Conservation (phyloP, 305 asterid genomes). For the Fraxinus paxiana region DNA sequence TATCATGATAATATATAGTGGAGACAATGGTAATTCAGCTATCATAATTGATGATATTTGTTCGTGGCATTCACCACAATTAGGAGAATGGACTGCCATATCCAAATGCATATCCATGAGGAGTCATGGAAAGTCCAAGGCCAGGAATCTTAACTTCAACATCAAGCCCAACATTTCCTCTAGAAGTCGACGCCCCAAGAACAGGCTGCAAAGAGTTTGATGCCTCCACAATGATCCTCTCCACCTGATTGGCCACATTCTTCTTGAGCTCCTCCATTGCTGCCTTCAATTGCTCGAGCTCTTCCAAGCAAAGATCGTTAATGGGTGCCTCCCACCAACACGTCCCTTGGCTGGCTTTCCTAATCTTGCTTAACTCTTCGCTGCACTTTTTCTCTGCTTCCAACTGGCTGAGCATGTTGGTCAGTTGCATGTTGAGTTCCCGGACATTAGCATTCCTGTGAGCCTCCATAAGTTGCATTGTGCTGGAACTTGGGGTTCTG, state of each 20-base stretch:
- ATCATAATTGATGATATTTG: not conserved
- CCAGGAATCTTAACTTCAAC: conserved; percentile 14
- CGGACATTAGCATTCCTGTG: conserved; percentile 30
- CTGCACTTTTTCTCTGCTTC: conserved; percentile 31
- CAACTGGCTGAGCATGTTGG: conserved; percentile 24
- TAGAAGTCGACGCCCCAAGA: conserved; percentile 9
- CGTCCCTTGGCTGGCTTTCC: conserved; percentile 14
- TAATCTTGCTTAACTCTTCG: conserved; percentile 24
- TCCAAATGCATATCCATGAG: conserved; percentile 14
- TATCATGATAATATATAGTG: too few relatives aligned
- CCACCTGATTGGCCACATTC: conserved; percentile 25
- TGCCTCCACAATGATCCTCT: conserved; percentile 19
- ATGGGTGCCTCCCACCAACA: conserved; percentile 45
- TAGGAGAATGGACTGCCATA: conserved; percentile 5
- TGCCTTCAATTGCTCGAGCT: conserved; percentile 36
- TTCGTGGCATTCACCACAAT: not conserved
- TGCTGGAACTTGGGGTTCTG: not conserved
- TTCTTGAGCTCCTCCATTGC: conserved; percentile 41
- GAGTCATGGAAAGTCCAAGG: conserved; percentile 17
- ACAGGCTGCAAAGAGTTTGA: conserved; percentile 12
- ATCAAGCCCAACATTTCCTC: conserved; percentile 10
- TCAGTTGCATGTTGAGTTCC: conserved; percentile 33
- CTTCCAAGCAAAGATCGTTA: conserved; percentile 18
- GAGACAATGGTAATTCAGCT: not conserved
- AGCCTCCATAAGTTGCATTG: conserved; percentile 35